phyloP scores from a whole-genome alignment of 192 early-diverging fungal genomes.

The Pilaira anomala region DNA sequence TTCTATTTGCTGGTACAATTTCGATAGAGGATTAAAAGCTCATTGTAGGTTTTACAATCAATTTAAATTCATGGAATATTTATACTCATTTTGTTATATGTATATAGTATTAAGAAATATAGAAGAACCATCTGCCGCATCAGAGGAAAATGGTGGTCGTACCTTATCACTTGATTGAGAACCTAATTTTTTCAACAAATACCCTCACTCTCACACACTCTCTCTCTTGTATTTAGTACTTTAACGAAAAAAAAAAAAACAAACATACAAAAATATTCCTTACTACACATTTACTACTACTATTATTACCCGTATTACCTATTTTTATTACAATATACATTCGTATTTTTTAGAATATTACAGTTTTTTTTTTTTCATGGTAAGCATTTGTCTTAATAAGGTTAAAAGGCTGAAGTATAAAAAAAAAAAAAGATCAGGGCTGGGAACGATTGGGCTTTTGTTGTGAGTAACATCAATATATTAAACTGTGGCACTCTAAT shows the following conservation, averaged over 20 bases:
- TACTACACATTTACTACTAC: not conserved
- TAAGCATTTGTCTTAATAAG: too few species aligned
- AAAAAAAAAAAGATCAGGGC: too few species aligned
- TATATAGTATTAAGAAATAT: not conserved
- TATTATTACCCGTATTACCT: not conserved
- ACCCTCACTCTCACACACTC: not conserved
- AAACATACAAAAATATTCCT: too few species aligned
- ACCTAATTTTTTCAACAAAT: not conserved
- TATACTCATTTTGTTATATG: not conserved
- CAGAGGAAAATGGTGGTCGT: not conserved
- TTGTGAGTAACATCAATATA: too few species aligned
- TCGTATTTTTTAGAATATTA: not conserved
- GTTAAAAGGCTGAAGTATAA: too few species aligned
- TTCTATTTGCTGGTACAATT: constrained; percentile 57
- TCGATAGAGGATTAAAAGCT: constrained; percentile 62
- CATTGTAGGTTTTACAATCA: constrained; percentile 43
- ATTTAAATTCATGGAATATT: too few species aligned
- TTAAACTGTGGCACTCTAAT: too few species aligned
- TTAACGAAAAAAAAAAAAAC: too few species aligned
- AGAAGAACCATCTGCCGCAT: not conserved
- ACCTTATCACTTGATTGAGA: constrained; percentile 1
- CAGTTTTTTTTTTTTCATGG: too few species aligned
- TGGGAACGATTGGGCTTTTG: too few species aligned
- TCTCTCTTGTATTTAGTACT: not conserved
- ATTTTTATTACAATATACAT: not conserved